These are phyloP conservation scores for Mycena alexandri DNA, from an alignment of 768 basidiomycete genomes.

Conservation along the genomic window DNA sequence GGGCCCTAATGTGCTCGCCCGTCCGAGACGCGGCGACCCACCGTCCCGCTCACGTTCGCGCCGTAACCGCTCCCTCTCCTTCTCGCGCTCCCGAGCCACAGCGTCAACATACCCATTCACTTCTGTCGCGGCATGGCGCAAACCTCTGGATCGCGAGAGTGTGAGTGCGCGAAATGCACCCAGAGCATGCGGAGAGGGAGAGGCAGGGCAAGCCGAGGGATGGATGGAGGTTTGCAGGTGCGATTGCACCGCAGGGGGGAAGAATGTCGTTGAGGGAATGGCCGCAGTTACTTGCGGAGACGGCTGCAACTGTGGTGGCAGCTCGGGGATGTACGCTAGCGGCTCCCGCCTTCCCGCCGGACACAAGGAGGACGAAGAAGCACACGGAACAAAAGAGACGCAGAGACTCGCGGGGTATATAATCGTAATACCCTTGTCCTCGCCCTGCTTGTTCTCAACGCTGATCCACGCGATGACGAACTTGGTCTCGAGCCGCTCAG, in stretches of 20 bases:
- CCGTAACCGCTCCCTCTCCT: conserved; percentile 65
- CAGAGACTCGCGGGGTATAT: conserved; percentile 80
- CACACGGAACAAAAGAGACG: conserved; percentile 56
- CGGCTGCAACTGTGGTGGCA: conserved; percentile 73
- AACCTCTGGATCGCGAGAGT: conserved; percentile 61
- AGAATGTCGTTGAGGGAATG: conserved; percentile 37
- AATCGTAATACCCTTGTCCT: conserved; percentile 82
- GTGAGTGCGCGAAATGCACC: conserved; percentile 65
- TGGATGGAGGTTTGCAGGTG: conserved; percentile 29
- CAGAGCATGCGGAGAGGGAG: conserved; percentile 51
- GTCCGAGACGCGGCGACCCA: conserved; percentile 50
- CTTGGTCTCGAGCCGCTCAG: conserved; percentile 34
- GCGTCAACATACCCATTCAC: conserved; percentile 81
- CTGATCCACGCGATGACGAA: conserved; percentile 82
- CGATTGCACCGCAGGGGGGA: conserved; percentile 35
- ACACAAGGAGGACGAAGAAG: conserved; percentile 44
- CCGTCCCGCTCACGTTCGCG: conserved; percentile 67
- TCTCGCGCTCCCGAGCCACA: conserved; percentile 81
- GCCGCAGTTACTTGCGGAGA: conserved; percentile 58
- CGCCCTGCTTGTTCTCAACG: conserved; percentile 83
- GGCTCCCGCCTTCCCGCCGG: conserved; percentile 54
- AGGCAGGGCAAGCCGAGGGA: conserved; percentile 47
- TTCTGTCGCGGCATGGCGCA: conserved; percentile 68
- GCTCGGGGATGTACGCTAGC: conserved; percentile 70
- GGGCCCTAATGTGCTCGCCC: conserved; percentile 42